A percentile compares a stretch with the other conserved stretches of the same genome.
Evolutionary conservation across 2,329 filamentous ascomycete species (phyloP).

Genomic region (Botryotinia narcissicola): DNA sequence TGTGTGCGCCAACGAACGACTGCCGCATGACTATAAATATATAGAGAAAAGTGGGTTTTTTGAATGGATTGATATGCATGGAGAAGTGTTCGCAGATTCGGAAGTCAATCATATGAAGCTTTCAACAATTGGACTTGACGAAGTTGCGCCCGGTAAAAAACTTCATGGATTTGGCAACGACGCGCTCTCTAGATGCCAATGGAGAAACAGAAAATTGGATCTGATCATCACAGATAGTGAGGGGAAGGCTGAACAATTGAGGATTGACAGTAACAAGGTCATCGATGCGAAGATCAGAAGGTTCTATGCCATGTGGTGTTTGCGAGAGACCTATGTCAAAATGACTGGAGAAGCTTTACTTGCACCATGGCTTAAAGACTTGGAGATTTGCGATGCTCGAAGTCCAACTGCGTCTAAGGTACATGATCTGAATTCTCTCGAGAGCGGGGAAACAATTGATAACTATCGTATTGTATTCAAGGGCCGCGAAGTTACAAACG

Average conservation of each 20-base stretch:
- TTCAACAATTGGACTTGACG: constrained; percentile 25
- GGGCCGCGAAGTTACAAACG: constrained; percentile 30
- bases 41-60: constrained; percentile 60
- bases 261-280: constrained; percentile 39
- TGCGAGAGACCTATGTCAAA: constrained; percentile 80
- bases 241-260: constrained; percentile 25
- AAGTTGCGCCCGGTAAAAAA: constrained; percentile 12
- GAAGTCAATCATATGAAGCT: constrained; percentile 63
- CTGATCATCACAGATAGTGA: constrained; percentile 23
- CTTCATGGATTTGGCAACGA: constrained; percentile 26
- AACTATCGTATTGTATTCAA: constrained; percentile 34
- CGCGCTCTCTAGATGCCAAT: constrained; percentile 32
- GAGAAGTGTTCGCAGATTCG: constrained; percentile 62
- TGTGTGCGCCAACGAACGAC: constrained; percentile 71
- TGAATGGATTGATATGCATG: constrained; percentile 68
- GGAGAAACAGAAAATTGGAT: constrained; percentile 27
- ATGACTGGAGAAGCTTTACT: constrained; percentile 76
- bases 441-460: constrained; percentile 27
- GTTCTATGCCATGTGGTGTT: constrained; percentile 77
- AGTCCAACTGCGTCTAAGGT: constrained; percentile 24
- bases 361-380: constrained; percentile 66
- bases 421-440: constrained; percentile 24
- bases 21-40: constrained; percentile 57
- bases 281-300: constrained; percentile 62
- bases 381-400: constrained; percentile 64